These are phyloP conservation scores for Stephania cephalantha DNA, from an alignment of 164 flowering plant species.

Conservation along the genomic window DNA sequence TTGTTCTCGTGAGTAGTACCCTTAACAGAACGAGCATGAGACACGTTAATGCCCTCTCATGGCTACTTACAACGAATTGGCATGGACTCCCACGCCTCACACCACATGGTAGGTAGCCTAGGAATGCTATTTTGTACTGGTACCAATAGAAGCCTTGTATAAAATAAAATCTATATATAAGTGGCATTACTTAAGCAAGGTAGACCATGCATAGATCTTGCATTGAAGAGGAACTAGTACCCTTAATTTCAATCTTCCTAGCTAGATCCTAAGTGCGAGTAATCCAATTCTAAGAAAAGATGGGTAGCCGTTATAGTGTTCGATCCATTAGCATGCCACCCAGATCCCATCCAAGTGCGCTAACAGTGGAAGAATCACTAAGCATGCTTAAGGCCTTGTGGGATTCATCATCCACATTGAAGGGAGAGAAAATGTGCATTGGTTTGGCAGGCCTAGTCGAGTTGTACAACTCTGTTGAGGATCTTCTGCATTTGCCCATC, in stretches of 20 bases:
- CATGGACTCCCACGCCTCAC: constrained; percentile 6
- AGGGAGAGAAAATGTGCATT: background rate
- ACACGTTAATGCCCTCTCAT: background rate
- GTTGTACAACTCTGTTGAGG: constrained; percentile 17
- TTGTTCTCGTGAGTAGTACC: constrained; percentile 1
- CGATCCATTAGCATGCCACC: constrained; percentile 24
- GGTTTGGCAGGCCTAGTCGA: constrained; percentile 6
- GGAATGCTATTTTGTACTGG: background rate
- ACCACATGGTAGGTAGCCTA: background rate
- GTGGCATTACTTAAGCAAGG: background rate
- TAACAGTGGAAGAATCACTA: constrained; percentile 17
- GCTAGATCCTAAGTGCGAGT: background rate
- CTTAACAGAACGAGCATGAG: background rate
- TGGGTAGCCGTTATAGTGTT: constrained; percentile 15
- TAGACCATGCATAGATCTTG: background rate
- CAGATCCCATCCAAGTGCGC: constrained; percentile 18
- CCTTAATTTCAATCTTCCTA: background rate
- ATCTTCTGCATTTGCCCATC: constrained; percentile 17
- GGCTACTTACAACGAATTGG: background rate
- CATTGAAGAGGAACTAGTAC: background rate
- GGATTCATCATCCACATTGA: constrained; percentile 9
- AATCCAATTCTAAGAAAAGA: background rate
- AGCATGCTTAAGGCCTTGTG: constrained; percentile 12
- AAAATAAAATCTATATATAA: background rate
- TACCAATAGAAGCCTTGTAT: background rate